Evolutionary conservation across 352 stramenopile species (phyloP), one percentile per base, ranked within the genome.

Genomic region (Blastocystis hominis): DNA sequence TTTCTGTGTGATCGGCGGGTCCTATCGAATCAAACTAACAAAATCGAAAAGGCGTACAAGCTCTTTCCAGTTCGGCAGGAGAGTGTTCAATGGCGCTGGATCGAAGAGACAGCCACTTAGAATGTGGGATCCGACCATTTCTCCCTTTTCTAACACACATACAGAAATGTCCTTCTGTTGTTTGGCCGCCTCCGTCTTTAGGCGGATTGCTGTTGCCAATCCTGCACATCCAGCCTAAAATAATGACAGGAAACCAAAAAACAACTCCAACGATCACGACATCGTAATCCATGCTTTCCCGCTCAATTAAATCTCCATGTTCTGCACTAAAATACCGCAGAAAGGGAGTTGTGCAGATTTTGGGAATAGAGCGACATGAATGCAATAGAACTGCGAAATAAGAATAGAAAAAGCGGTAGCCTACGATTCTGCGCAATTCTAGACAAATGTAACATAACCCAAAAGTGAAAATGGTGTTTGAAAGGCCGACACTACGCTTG

Each of bases 101-200:
- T 99, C 95, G 90, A 99, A 98, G 53, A 99, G 96, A 90, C 99
- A 98, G 64, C 96, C 96, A 46, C 95, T 98, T 53, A 99, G 84
- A 72, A 99, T 98, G 91, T 99, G 97, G 38, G 95, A 96, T 44
- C 97, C 97, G 72, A 99, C 93, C 89, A 98, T 96, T 0, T 93
- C 93, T 50, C 93, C 94, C 88, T 98, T 98, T 88, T 98, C 95
- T 20, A 98, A 91, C 61, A 98, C 92, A 89, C 95, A 98, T 50
- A 98, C 94, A 46, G 92, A 96, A 44, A 98, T 88, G 50, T 99
- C 97, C 59, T 92, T 95, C 89, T 93, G 93, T 75, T 97, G 94
- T 89, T 97, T 92, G 13, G 91, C 89, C 89, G 93, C 95, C 13
- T 98, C 91, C 91, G 99, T 96, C 91, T 98, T 99, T 75, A 99